Evolutionary conservation across 441 rosid genomes (phyloP), one percentile per base, ranked within the genome.

Genomic region (Erysimum cheiri): DNA sequence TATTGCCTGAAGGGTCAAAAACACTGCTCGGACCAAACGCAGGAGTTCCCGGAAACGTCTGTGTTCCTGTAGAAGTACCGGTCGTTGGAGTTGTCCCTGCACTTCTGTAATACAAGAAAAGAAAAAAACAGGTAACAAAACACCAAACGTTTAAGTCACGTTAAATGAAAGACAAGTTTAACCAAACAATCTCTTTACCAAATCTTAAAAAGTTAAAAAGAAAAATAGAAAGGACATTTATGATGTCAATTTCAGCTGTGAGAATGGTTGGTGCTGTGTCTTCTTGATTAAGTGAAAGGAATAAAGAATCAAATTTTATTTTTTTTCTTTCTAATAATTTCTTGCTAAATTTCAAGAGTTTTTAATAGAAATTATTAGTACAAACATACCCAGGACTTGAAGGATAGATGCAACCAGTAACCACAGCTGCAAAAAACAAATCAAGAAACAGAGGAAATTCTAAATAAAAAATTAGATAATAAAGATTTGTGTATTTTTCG

Each of bases 341-440:
- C 32, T 67, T 8, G 55, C 5, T 6, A 12, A 48, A 48, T 26
- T 12, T 35, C n/a, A 35, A 47, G 58, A 58, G 49, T n/a, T 36
- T 26, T 60, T 60, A 39, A 29, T 37, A 4, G 6, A 50, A 41
- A 6, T 41, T 24, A 43, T 17, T 22, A 40, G 11, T 60, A 24
- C 4, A 63, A 49, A 57, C 74, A 72, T 83, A 88, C 99, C 97
- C 83, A 59, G 97, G 54, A 77, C 83, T 84, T 67, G 98, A 78
- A 59, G 88, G 90, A 60, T 74, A 95, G 47, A 68, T 77, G 72
- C 99, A 95, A 11, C 77, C 75, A 67, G 86, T 54, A 49, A 77
- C 56, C 33, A 80, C 85, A 76, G 56, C 99, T 92, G 84, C 74
- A n/a, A 81, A 71, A 70, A 56, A 46, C 72, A 61, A 56, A 47